Evolutionary conservation across 805 yeast species (phyloP), one percentile per base, ranked within the genome.

Genomic region (Candida sakaeoensis): DNA sequence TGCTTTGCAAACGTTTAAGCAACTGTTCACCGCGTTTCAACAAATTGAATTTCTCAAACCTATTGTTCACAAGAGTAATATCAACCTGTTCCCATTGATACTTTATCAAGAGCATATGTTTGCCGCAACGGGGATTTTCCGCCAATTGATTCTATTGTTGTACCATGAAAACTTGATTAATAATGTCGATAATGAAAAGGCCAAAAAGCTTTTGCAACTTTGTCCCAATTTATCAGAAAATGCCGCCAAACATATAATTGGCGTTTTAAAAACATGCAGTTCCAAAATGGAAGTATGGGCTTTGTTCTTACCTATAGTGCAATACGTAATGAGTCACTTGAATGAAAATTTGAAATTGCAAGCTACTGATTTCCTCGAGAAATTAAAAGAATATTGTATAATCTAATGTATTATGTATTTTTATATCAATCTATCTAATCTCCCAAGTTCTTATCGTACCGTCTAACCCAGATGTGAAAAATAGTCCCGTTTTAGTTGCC

Each of bases 391-490:
- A n/a, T 24, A 27, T 26, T 40, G 35, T 27, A 35, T 33, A 12
- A 13, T 33, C 18, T 40, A 35, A 29, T 18, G 16, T n/a, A 33
- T 33, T 19, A 33, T 14, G 14, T 31, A 31, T 21, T n/a, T 28
- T 5, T 36, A n/a, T 22, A 22, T 7, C 8, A 10, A 3, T 31
- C 41, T 26, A 21, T 36, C 13, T 27, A 27, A 72, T 74, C 8
- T 54, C 53, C 98, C 98, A 93, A 22, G 69, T 63, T 62, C 85
- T 90, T 41, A 91, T 68, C 37, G 82, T 72, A 2, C 91, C 87
- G 58, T 93, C 99, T 12, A 79, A 65, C 26, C 99, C 99, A 15
- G 78, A 82, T 46, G 84, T 78, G 7, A 79, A 77, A 29, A 90
- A 57, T 8, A 67, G 63, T 4, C 64, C 66, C 26, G 39, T 39